These are phyloP conservation scores for Cyclocybe cylindracea DNA, from an alignment of 768 basidiomycete genomes.

Conservation along the genomic window DNA sequence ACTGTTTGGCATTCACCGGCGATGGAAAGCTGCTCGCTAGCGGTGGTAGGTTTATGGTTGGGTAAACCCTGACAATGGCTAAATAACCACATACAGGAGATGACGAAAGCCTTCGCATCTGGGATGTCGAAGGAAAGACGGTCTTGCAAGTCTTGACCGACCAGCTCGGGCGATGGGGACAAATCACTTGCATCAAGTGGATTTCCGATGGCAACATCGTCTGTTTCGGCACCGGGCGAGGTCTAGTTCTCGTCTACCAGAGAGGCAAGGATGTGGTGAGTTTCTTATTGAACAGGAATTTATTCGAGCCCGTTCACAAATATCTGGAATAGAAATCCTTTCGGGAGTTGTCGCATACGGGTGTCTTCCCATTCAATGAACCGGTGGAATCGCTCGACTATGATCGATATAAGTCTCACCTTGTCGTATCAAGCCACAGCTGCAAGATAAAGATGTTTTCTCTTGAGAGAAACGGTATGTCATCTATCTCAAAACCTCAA, in stretches of 20 bases:
- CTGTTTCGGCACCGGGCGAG: slow-evolving; percentile 8
- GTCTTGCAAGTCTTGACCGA: neutral
- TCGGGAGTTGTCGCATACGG: slow-evolving; percentile 1
- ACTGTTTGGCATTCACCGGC: neutral
- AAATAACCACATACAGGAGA: too few relatives aligned
- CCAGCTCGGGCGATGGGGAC: slow-evolving; percentile 7
- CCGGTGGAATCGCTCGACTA: slow-evolving; percentile 11
- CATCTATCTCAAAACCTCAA: neutral
- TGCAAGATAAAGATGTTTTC: slow-evolving; percentile 3
- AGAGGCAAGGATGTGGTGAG: neutral
- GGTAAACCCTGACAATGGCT: too few relatives aligned
- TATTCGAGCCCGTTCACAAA: neutral
- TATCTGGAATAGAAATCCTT: neutral
- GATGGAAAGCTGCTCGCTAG: neutral
- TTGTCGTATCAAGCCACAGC: slow-evolving; percentile 8
- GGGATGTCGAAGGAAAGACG: neutral
- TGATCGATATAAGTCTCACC: neutral
- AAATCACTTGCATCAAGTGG: slow-evolving; percentile 8
- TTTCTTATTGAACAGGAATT: neutral
- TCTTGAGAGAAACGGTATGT: slow-evolving; percentile 6
- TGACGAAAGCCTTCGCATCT: slow-evolving; percentile 4
- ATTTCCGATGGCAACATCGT: neutral
- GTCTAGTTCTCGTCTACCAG: slow-evolving; percentile 5
- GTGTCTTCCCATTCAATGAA: slow-evolving; percentile 3
- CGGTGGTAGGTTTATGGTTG: neutral